A percentile compares a stretch with the other conserved stretches of the same genome.
Evolutionary conservation across 495 filamentous ascomycete genomes (phyloP).

Genomic region (Schizothecium vesticola): DNA sequence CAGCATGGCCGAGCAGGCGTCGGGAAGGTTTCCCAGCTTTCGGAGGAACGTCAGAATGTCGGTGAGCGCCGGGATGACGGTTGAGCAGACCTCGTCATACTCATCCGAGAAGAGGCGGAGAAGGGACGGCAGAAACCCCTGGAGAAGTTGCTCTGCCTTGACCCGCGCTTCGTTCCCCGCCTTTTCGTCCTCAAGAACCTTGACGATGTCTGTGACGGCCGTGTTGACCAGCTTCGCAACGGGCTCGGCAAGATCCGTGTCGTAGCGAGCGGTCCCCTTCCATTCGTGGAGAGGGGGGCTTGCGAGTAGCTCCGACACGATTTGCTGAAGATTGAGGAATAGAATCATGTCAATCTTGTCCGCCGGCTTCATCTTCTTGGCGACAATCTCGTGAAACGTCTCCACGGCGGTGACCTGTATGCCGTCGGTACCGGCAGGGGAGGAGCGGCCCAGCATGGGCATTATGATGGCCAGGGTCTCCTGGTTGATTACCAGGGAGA

Average conservation of each 20-base stretch:
- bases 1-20: slow-evolving; percentile 69
- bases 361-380: slow-evolving; percentile 91
- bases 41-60: slow-evolving; percentile 85
- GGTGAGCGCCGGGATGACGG: slow-evolving; percentile 82
- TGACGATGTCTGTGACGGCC: slow-evolving; percentile 76
- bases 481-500: slow-evolving; percentile 84
- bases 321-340: slow-evolving; percentile 77
- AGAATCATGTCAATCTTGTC: slow-evolving; percentile 93
- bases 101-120: slow-evolving; percentile 95
- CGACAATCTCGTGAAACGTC: slow-evolving; percentile 88
- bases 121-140: slow-evolving; percentile 75
- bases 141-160: slow-evolving; percentile 68
- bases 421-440: slow-evolving; percentile 47
- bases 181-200: slow-evolving; percentile 55
- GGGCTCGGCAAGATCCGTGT: slow-evolving; percentile 88
- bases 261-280: slow-evolving; percentile 77
- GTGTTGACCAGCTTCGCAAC: slow-evolving; percentile 96
- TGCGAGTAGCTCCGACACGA: slow-evolving; percentile 73
- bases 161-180: slow-evolving; percentile 50
- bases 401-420: slow-evolving; percentile 84
- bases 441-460: slow-evolving; percentile 63
- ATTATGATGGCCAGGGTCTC: slow-evolving; percentile 77
- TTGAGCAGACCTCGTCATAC: slow-evolving; percentile 95
- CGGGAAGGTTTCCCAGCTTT: slow-evolving; percentile 61
- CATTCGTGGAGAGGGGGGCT: slow-evolving; percentile 72